Evolutionary conservation across 768 basidiomycete species (phyloP).

Genomic region (Mycena polygramma): DNA sequence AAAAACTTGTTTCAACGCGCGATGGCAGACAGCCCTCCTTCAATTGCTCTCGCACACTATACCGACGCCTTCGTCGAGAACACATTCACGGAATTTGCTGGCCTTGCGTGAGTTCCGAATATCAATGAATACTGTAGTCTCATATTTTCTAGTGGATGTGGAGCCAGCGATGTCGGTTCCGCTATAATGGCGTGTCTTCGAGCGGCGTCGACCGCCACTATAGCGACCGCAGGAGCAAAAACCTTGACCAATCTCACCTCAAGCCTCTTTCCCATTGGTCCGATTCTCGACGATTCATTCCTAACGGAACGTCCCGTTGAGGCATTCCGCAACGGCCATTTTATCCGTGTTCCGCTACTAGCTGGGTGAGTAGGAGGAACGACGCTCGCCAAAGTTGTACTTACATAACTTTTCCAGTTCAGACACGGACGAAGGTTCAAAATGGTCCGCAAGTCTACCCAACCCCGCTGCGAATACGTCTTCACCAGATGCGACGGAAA

Average conservation of each 20-base stretch:
- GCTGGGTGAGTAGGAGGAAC: constrained; percentile 47
- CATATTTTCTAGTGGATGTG: no score
- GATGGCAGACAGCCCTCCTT: constrained; percentile 61
- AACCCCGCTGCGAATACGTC: constrained; percentile 55
- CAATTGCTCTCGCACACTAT: constrained; percentile 48
- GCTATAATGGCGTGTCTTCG: constrained; percentile 52
- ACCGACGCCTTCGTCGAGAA: constrained; percentile 50
- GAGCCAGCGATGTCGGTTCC: no score
- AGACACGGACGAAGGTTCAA: constrained; percentile 57
- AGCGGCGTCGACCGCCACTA: constrained; percentile 40
- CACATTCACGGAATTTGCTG: constrained; percentile 52
- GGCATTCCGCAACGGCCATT: constrained; percentile 53
- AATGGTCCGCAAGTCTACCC: constrained; percentile 51
- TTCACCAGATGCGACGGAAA: constrained; percentile 51
- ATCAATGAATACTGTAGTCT: no score
- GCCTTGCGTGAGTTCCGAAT: constrained; percentile 48
- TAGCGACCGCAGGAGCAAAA: constrained; percentile 52
- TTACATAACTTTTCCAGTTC: no score
- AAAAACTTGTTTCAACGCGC: constrained; percentile 53
- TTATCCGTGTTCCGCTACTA: constrained; percentile 56
- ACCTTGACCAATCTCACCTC: constrained; percentile 46
- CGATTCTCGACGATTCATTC: constrained; percentile 51
- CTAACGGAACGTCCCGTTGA: constrained; percentile 52
- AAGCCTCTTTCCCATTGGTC: constrained; percentile 56
- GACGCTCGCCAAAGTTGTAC: no score